phyloP scores from a whole-genome alignment of 768 basidiomycete genomes.

The Pulveroboletus ravenelii region DNA sequence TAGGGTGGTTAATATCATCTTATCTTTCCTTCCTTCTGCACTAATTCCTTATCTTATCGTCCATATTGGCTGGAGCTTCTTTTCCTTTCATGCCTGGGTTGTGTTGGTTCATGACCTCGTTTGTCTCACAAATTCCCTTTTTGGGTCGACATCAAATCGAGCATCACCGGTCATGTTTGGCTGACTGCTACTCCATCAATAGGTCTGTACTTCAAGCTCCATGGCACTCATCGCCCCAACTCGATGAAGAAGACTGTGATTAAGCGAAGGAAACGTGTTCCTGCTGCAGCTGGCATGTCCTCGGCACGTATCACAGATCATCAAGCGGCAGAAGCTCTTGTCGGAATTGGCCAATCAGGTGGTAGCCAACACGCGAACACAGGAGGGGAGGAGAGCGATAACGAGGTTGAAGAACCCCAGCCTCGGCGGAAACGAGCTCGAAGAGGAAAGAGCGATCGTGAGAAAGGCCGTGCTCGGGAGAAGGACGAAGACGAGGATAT shows the following conservation, averaged over 20 bases:
- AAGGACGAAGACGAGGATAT: conserved; percentile 47
- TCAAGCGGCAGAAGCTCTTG: conserved; percentile 84
- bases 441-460: conserved; percentile 35
- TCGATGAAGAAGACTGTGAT: conserved; percentile 99
- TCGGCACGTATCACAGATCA: conserved; percentile 68
- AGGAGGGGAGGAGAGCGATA: conserved; percentile 40
- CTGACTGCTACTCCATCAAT: conserved; percentile 19
- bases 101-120: neutral
- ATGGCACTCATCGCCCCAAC: conserved; percentile 93
- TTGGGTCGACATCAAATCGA: neutral
- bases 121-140: neutral
- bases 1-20: conserved; percentile 9
- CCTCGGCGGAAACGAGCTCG: conserved; percentile 59
- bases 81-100: conserved; percentile 14
- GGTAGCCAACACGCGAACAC: conserved; percentile 33
- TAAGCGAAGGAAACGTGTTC: conserved; percentile 95
- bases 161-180: neutral
- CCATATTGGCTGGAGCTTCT: conserved; percentile 1
- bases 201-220: conserved; percentile 98
- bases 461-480: conserved; percentile 33
- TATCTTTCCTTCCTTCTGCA: conserved; percentile 19
- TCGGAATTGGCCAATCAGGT: conserved; percentile 65
- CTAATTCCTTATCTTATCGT: conserved; percentile 26
- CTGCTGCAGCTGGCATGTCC: conserved; percentile 60
- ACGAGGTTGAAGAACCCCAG: conserved; percentile 37